Base-by-base conservation (phyloP, 768 basidiomycete species). In the Plicaturopsis crispa region DNA sequence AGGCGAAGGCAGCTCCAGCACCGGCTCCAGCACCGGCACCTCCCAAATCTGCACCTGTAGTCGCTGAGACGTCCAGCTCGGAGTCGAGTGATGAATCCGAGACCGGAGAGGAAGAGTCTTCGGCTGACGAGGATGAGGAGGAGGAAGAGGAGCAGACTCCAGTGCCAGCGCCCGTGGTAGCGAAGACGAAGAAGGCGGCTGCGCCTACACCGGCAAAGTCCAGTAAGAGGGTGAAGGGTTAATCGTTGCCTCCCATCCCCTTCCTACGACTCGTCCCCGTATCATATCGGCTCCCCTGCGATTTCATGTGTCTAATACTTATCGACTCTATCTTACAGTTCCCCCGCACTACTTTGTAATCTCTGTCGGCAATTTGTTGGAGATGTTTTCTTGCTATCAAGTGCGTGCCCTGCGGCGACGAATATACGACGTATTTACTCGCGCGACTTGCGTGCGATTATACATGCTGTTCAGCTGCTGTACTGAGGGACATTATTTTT, bases 51-150 rank as follows among this genome's bases (percentile, higher is more conserved):
- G 57, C 41, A 33, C 42, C 33, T 34, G 33, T 33, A 16, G 38
- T 31, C 14, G 57, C 56, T 35, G 49, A 55, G 18, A 49, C 48
- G 8, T 55, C 58, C 2, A 53, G 52, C 14, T 28, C 26, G 14
- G 26, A 28, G 8, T 28, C 26, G 14, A 8, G 10, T 10, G 57
- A 63, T 2, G 51, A 44, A 0, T 62, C 62, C 5, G 66, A 60
- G 1, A 59, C 50, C 11, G 57, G 38, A 3, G 28, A 41, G n/a
- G 34, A 19, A 28, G 26, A 53, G 16, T 48, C 50, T 2, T 39
- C 39, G 24, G 54, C 26, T 3, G 63, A 54, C 4, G 64, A 60
- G 3, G 33, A 34, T 19, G 38, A 31, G 2, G 41, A 46, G 13
- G 41, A 43, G 14, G 14, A 17, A 10, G 42, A 43, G n/a, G 22